Base-by-base conservation (phyloP, 1,284 basidiomycete genomes). In the Cryptococcus maquisensis region DNA sequence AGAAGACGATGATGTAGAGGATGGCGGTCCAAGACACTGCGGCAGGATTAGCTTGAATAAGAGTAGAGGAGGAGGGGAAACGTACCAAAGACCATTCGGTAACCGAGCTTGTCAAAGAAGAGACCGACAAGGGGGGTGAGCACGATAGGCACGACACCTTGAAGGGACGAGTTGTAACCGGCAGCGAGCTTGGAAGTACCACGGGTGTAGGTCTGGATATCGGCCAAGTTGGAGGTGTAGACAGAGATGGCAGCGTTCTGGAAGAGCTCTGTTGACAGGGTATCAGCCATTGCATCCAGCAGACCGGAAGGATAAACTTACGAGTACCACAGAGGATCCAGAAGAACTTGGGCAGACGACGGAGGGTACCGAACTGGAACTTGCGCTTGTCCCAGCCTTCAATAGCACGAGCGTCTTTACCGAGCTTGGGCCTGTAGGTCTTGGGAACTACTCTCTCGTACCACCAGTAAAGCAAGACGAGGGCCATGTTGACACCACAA, bases 121-220 rank as follows among this genome's bases (percentile, higher is more conserved):
- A 62, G 42, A 1, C 77, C 77, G 1, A 73, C 63, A 0, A 68
- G 23, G 0, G 78, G 78, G 0, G 74, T 77, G 36, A 79, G 61
- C 12, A 79, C 66, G 52, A 79, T 79, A 1, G 78, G 76, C n/a
- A 79, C 73, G 32, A 79, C 64, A 48, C 73, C 67, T 16, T 74
- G 71, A 18, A 78, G 56, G 0, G 73, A 68, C 1, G 67, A 59
- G 43, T 76, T 78, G 61, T 78, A 80, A 9, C 78, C 79, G 2
- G 79, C 77, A 2, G 71, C 68, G 15, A 72, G 64, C 28, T 56
- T 69, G 3, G 68, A 66, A 1, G 74, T 71, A 21, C 76, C 75
- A 12, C 79, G 65, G 0, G 77, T 78, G 20, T 67, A 49, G 20
- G 66, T 60, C 54, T 78, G 72, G 51, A 78, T 71, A 47, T 79